A percentile compares a stretch with the other conserved stretches of the same genome.
Conservation (phyloP, 1,284 basidiomycete species). For the Earliella scabrosa region DNA sequence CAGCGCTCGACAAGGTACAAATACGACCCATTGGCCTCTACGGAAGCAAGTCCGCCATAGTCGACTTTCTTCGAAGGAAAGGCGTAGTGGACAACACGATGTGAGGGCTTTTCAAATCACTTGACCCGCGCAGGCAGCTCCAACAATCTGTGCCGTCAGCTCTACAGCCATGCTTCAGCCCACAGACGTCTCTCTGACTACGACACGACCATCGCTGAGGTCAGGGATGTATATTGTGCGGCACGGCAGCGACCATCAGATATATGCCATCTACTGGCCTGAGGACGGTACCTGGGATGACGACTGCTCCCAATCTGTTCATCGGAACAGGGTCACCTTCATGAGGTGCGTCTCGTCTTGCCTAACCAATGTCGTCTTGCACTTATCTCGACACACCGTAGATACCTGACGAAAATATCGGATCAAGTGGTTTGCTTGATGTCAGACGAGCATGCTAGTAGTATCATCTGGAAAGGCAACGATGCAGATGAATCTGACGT, state of each 20-base stretch:
- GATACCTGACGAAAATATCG: background rate
- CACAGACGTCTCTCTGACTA: too few species aligned
- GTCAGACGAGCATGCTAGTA: background rate
- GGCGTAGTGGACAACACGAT: background rate
- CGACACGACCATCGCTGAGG: background rate
- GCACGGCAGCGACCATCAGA: background rate
- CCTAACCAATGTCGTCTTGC: too few species aligned
- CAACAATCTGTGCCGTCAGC: too few species aligned
- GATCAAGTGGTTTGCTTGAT: background rate
- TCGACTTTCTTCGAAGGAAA: background rate
- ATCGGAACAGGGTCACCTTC: background rate
- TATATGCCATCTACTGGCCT: background rate
- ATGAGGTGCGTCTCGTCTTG: background rate
- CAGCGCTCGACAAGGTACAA: constrained; percentile 43
- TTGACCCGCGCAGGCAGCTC: too few species aligned
- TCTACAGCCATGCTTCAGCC: background rate
- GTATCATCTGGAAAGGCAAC: background rate
- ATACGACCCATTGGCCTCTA: constrained; percentile 41
- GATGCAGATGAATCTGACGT: constrained; percentile 17
- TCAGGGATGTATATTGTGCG: background rate
- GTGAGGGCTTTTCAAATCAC: too few species aligned
- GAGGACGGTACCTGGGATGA: background rate
- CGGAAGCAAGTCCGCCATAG: background rate
- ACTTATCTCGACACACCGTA: too few species aligned
- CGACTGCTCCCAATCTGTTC: background rate